Base-by-base conservation (phyloP, 2,329 filamentous ascomycete species). In the Phaeosphaeriaceae sp. region DNA sequence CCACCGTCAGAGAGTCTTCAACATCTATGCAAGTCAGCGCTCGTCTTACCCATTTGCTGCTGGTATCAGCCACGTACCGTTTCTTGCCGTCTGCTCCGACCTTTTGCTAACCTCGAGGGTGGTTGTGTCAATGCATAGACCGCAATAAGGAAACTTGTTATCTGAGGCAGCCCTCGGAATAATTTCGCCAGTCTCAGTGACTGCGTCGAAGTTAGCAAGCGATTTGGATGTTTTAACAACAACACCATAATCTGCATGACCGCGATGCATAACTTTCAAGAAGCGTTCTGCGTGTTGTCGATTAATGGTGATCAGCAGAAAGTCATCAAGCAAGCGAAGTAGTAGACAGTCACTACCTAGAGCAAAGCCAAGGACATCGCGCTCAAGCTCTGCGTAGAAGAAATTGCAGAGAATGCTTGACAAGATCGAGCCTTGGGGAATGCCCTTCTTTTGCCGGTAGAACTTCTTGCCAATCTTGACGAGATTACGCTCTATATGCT, bases 331-430 rank as follows among this genome's bases (percentile, higher is more conserved):
- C 10, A 97, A 84, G 17, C 95, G 86, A 52, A 98, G 77, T 7
- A 99, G 81, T 2, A 97, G 77, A 49, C 86, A 89, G 33, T 89
- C 73, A 19, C 57, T 81, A n/a, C 76, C 71, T 17, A 82, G 67
- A 1, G 95, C 78, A 71, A 97, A 98, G 0, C 71, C 73, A 2
- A 98, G 81, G 15, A 89, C 81, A 24, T 88, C 83, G 7, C 79
- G 78, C 76, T 99, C 95, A 1, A 98, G 85, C 61, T 95, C 88
- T 6, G 91, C 93, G 73, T 99, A 99, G 76, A 98, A 97, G 78
- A 96, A 94, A 78, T 93, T 98, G 82, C 95, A 98, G 5, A 99
- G 83, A 42, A 93, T 83, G 45, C 90, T 91, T 0, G 93, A 97
- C 5, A 99, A 75, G 1, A 97, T 85, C 0, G 93, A 97, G 7